Evolutionary conservation across 805 yeast genomes (phyloP).

Genomic region (Pichia nanzhaoensis): DNA sequence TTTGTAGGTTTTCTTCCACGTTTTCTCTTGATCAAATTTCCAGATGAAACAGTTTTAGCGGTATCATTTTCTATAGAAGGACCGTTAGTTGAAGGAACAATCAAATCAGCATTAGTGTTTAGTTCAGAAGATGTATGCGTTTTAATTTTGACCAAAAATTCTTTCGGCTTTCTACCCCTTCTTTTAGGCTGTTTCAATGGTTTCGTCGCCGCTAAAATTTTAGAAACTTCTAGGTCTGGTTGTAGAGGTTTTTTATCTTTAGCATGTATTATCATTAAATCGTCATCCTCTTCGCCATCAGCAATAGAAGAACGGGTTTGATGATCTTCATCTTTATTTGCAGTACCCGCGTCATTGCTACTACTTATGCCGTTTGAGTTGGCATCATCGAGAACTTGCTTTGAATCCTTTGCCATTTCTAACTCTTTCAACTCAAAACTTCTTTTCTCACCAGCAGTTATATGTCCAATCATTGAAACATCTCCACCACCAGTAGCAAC

Average conservation of each 20-base stretch:
- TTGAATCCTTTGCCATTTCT: too few relatives aligned
- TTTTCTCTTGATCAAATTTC: background rate
- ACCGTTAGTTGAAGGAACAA: background rate
- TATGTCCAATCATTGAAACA: conserved; percentile 19
- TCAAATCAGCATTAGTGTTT: too few relatives aligned
- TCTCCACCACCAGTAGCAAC: conserved; percentile 22
- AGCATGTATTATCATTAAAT: conserved; percentile 11
- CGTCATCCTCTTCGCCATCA: conserved; percentile 12
- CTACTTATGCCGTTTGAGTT: background rate
- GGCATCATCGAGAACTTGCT: too few relatives aligned
- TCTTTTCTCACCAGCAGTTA: conserved; percentile 6
- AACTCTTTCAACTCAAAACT: background rate
- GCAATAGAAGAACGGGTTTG: too few relatives aligned
- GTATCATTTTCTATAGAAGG: background rate
- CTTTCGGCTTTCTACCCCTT: background rate
- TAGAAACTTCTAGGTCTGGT: conserved; percentile 4
- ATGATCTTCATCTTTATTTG: background rate
- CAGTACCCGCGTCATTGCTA: background rate
- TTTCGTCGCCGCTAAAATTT: background rate
- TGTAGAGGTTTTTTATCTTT: conserved; percentile 3
- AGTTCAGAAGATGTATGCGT: background rate
- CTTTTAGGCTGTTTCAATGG: background rate
- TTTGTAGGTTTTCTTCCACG: background rate
- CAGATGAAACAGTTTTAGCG: background rate
- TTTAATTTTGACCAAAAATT: background rate